These are phyloP conservation scores for Ustilago bromivora DNA, from an alignment of 1,284 basidiomycete species.

Conservation along the genomic window DNA sequence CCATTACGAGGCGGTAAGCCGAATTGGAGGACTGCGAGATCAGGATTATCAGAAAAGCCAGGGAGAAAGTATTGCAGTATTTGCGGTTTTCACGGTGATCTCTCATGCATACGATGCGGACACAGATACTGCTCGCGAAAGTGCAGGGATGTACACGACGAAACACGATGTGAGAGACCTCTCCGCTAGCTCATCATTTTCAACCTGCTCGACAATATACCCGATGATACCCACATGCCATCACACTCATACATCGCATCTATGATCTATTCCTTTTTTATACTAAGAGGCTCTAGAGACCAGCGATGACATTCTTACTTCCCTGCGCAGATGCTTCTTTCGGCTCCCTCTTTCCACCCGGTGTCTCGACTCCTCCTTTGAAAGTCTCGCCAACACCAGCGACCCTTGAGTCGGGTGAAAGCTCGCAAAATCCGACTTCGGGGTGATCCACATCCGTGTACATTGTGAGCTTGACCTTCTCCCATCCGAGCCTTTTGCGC, in stretches of 20 bases:
- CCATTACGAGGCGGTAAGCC: constrained; percentile 13
- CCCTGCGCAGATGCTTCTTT: not conserved
- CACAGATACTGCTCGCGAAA: constrained; percentile 35
- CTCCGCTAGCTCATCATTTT: constrained; percentile 17
- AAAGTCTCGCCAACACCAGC: constrained; percentile 55
- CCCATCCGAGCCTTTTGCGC: constrained; percentile 27
- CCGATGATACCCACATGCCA: constrained; percentile 8
- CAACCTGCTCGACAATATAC: constrained; percentile 7
- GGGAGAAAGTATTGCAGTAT: constrained; percentile 42
- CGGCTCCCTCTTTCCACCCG: constrained; percentile 30
- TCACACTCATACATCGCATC: not conserved
- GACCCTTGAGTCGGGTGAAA: constrained; percentile 39
- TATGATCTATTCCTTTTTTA: not conserved
- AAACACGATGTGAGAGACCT: constrained; percentile 42
- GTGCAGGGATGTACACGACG: constrained; percentile 44
- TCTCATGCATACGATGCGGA: constrained; percentile 39
- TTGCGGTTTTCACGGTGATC: constrained; percentile 43
- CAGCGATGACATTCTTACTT: constrained; percentile 41
- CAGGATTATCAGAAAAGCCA: constrained; percentile 19
- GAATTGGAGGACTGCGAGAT: constrained; percentile 34
- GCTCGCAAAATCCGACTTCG: constrained; percentile 65
- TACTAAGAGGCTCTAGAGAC: constrained; percentile 13
- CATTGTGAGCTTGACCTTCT: constrained; percentile 43
- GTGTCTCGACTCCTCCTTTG: constrained; percentile 51
- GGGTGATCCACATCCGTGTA: constrained; percentile 46